Base-by-base conservation (phyloP, 805 yeast genomes). In the Lachancea cidri region DNA sequence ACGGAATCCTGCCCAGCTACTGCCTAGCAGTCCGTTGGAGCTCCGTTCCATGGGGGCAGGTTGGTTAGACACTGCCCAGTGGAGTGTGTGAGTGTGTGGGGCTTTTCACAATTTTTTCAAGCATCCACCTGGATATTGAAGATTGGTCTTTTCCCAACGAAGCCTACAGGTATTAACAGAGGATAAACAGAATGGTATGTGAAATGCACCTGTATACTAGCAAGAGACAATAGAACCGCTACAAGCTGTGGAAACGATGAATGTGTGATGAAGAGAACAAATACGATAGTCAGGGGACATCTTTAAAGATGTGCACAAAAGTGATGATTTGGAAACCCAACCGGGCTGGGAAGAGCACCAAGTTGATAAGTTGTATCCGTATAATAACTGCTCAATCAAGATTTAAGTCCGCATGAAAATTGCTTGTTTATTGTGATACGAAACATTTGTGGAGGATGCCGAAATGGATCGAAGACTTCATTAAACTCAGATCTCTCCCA, bases 121-220 rank as follows among this genome's bases (percentile, higher is more conserved):
- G 22, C 17, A 25, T 36, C 39, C 14, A 7, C 14, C 27, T 27
- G 33, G 5, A 14, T 17, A 36, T 15, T 16, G 39, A 14, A 33
- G 15, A 20, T 9, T 14, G 25, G 30, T 20, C 18, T 13, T 29
- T 29, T 22, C 36, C 19, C 18, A 24, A 27, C 17, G 39, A 39
- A 35, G 39, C 39, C 31, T 41, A 20, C 27, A 47, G 43, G 49
- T 43, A 48, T 49, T 49, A 44, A 49, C 48, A 47, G 50, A 52
- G 58, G 56, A 50, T 52, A 48, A 45, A 50, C 55, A 49, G 53
- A 52, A 54, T 54, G 58, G 58, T 54, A 54, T 54, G 58, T 54
- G 32, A 11, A 29, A 29, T 22, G 27, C 27, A 11, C 11, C 27
- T 22, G 27, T 7, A 22, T 22, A 22, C 27, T 22, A 11, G 11